Evolutionary conservation across 768 basidiomycete species (phyloP), one percentile per base, ranked within the genome.

Genomic region (Lactarius indigo): DNA sequence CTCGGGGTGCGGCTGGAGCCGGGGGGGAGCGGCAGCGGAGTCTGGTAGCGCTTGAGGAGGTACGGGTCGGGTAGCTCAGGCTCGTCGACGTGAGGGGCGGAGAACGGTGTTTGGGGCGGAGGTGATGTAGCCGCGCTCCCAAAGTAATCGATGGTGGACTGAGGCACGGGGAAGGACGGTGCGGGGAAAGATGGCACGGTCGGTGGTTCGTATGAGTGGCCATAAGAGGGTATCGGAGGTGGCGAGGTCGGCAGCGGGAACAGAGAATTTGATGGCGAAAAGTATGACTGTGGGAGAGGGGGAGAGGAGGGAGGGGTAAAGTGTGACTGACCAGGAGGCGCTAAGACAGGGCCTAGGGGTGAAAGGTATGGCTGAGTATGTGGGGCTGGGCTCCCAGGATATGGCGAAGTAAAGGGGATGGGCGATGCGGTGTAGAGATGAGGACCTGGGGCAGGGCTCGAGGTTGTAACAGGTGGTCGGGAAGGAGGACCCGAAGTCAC

Each of bases 11-110:
- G 54, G 39, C 26, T 8, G 13, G 39, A 47, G 31, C 42, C 42
- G 13, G 63, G 13, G 15, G 86, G 86, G 10, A 86, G 77, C 4
- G 85, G 85, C 18, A 87, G 75, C 18, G 87, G 85, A 0, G 81
- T 76, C 55, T 81, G 79, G 73, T 87, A 88, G 23, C 85, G 81
- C 26, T 74, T 75, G 42, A 77, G 73, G 10, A 81, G 75, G 69
- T 82, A 79, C 31, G 81, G 79, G 69, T 83, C 83, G 2, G 78
- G 79, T 8, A 79, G 83, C 74, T 8, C 77, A 69, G 42, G 78
- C 75, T 26, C 78, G 70, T 35, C 73, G 68, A 6, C 12, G 5
- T 39, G 37, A 26, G 28, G 61, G 6, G 44, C 18, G 61, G 58
- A 62, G 17, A 26, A 52, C 13, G 50, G 50, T 2, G 12, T 5